A percentile compares a stretch with the other conserved stretches of the same genome.
These are phyloP conservation scores for Xylaria digitata DNA, from an alignment of 2,329 filamentous ascomycete species.

Conservation along the genomic window DNA sequence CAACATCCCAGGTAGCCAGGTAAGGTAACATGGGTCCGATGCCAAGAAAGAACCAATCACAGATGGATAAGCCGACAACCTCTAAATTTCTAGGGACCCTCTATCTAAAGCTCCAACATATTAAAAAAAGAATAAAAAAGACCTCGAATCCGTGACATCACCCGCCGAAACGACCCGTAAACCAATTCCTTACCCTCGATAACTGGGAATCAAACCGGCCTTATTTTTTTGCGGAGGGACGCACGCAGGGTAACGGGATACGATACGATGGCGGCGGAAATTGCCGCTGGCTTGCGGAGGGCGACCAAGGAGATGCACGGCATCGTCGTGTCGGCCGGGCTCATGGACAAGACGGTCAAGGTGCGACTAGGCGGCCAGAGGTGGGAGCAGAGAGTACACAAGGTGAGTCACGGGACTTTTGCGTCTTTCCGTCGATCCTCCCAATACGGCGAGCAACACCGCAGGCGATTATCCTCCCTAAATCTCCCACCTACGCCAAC, in stretches of 20 bases:
- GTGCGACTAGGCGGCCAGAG: conserved; percentile 76
- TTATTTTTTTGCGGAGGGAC: not conserved
- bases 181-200: not conserved
- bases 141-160: not conserved
- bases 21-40: not conserved
- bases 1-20: no score
- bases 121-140: conserved; percentile 12
- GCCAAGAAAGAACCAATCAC: conserved; percentile 20
- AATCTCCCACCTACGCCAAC: no score
- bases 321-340: conserved; percentile 80
- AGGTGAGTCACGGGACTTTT: conserved; percentile 60
- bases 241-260: not conserved
- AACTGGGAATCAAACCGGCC: not conserved
- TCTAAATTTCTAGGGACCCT: conserved; percentile 26
- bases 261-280: conserved; percentile 30
- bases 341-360: conserved; percentile 83
- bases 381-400: conserved; percentile 79
- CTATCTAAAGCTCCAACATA: not conserved
- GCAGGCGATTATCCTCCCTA: no score
- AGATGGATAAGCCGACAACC: conserved; percentile 29
- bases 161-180: conserved; percentile 9
- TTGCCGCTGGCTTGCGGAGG: conserved; percentile 51
- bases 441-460: no score
- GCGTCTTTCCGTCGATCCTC: no score
- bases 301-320: conserved; percentile 68